Evolutionary conservation across 257 asterid genomes (phyloP).

Genomic region (Pogostemon cablin): DNA sequence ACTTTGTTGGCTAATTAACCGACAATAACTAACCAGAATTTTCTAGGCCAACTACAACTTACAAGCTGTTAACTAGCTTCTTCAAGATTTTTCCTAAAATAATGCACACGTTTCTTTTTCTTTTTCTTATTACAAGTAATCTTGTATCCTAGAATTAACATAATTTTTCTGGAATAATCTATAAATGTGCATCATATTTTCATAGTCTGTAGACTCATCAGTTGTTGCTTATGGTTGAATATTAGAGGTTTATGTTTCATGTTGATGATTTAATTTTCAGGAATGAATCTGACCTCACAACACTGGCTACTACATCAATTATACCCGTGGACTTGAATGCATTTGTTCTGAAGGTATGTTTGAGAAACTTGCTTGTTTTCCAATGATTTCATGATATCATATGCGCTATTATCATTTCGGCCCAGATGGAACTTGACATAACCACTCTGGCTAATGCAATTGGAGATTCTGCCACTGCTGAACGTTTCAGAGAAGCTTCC

Average conservation of each 20-base stretch:
- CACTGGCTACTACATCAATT: constrained; percentile 68
- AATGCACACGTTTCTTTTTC: too few relatives aligned
- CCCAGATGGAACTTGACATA: constrained; percentile 91
- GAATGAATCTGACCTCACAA: constrained; percentile 67
- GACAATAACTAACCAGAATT: too few relatives aligned
- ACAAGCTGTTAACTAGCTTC: too few relatives aligned
- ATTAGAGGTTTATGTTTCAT: neutral
- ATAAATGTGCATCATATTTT: too few relatives aligned
- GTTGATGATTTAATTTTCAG: constrained; percentile 39
- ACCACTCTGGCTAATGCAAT: constrained; percentile 54
- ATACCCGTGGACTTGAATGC: constrained; percentile 92
- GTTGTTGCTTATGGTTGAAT: neutral
- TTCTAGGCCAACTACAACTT: too few relatives aligned
- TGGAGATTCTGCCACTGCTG: constrained; percentile 49
- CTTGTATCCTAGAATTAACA: too few relatives aligned
- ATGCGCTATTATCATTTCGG: constrained; percentile 6
- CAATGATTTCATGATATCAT: neutral
- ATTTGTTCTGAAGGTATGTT: constrained; percentile 68
- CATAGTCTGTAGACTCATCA: neutral
- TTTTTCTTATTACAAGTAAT: too few relatives aligned
- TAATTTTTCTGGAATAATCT: too few relatives aligned
- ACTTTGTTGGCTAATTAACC: too few relatives aligned
- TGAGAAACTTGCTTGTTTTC: constrained; percentile 11
- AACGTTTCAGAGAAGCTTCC: constrained; percentile 54
- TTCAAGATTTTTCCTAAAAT: too few relatives aligned